A percentile compares a stretch with the other conserved stretches of the same genome.
phyloP scores from a whole-genome alignment of 2,329 filamentous ascomycete genomes.

The Aspergillus awamori region DNA sequence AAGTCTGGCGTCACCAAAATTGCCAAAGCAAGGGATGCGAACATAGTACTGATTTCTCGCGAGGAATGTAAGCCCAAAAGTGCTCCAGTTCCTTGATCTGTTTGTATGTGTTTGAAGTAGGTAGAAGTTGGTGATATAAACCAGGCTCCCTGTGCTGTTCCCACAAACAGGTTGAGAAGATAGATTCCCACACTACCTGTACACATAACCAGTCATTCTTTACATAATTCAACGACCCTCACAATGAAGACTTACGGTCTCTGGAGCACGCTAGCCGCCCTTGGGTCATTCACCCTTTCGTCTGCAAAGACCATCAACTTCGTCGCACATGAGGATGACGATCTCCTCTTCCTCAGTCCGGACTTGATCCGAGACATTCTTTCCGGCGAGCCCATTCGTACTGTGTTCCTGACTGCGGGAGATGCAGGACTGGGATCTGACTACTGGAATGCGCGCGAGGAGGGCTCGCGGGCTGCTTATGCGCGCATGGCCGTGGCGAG shows the following conservation, averaged over 20 bases:
- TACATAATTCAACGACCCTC: not conserved
- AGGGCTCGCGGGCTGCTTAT: slow-evolving; percentile 18
- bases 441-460: slow-evolving; percentile 22
- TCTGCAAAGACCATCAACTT: slow-evolving; percentile 20
- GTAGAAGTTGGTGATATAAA: not conserved
- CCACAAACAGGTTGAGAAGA: too few relatives aligned
- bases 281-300: slow-evolving; percentile 2
- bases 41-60: not conserved
- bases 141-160: not conserved
- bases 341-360: slow-evolving; percentile 24
- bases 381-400: slow-evolving; percentile 16
- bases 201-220: not conserved
- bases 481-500: slow-evolving; percentile 15
- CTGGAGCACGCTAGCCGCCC: not conserved
- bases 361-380: slow-evolving; percentile 19
- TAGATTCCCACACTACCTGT: not conserved
- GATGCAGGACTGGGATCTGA: slow-evolving; percentile 17
- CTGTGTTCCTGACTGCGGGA: slow-evolving; percentile 25
- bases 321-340: slow-evolving; percentile 26
- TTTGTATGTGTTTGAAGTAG: not conserved
- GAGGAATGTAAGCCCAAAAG: not conserved
- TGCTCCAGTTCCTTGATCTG: not conserved
- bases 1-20: slow-evolving; percentile 1
- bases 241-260: slow-evolving; percentile 2
- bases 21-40: not conserved